Evolutionary conservation across 1,284 basidiomycete species (phyloP).

Genomic region (Fomitopsis palustris): DNA sequence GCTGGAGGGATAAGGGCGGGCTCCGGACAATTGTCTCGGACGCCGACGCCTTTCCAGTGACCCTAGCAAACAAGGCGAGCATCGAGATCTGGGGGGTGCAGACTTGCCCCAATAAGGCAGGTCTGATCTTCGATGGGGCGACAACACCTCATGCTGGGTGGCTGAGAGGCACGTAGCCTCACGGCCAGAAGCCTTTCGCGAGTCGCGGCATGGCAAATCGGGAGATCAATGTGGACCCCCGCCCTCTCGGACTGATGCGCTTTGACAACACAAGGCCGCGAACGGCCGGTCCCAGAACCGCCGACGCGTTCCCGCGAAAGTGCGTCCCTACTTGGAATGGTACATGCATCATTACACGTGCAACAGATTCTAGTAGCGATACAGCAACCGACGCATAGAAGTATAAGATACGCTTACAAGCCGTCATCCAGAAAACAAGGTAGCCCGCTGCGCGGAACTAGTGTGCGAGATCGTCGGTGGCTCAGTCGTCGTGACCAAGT

Average conservation of each 20-base stretch:
- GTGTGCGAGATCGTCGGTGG: neutral
- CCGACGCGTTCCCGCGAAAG: neutral
- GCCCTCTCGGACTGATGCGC: neutral
- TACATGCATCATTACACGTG: neutral
- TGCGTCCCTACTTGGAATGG: neutral
- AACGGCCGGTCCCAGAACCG: neutral
- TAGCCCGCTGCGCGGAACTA: neutral
- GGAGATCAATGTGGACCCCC: neutral
- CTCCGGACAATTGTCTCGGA: constrained; percentile 1
- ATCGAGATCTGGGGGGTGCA: constrained; percentile 1
- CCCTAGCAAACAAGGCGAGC: neutral
- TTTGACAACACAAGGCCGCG: neutral
- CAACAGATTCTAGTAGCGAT: neutral
- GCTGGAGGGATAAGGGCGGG: neutral
- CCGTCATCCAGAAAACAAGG: neutral
- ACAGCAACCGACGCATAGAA: neutral
- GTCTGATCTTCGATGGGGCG: neutral
- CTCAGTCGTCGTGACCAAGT: constrained; percentile 42
- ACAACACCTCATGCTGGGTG: neutral
- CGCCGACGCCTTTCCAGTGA: neutral
- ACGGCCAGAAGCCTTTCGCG: neutral
- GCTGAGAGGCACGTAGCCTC: constrained; percentile 2
- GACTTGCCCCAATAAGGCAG: neutral
- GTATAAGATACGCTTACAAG: constrained; percentile 4
- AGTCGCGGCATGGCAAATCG: neutral